A percentile compares a stretch with the other conserved stretches of the same genome.
Evolutionary conservation across 129 eudicot genomes (phyloP).

Genomic region (Flaveria brownii): DNA sequence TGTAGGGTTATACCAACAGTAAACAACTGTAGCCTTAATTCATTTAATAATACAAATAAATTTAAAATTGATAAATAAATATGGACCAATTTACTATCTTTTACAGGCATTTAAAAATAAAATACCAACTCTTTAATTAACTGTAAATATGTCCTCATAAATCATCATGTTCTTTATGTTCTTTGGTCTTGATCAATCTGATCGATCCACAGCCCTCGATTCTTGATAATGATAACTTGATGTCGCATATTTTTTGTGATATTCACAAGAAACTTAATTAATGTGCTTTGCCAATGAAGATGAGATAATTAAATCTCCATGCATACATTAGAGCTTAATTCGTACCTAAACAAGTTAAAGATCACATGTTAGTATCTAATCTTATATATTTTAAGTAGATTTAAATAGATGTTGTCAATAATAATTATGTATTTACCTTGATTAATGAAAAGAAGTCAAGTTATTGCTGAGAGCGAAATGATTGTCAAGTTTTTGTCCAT

Average conservation of each 20-base stretch:
- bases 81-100: constrained; percentile 23
- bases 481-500: constrained; percentile 57
- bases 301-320: constrained; percentile 14
- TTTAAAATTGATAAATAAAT: constrained; percentile 8
- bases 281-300: constrained; percentile 11
- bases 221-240: constrained; percentile 17
- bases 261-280: constrained; percentile 26
- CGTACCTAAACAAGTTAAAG: constrained; percentile 24
- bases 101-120: constrained; percentile 26
- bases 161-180: constrained; percentile 1
- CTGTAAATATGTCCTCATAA: constrained; percentile 25
- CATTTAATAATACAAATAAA: constrained; percentile 17
- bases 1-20: constrained; percentile 36
- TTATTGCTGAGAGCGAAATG: constrained; percentile 59
- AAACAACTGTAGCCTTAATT: constrained; percentile 36
- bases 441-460: constrained; percentile 64
- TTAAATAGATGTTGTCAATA: not conserved
- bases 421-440: not conserved
- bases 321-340: constrained; percentile 26
- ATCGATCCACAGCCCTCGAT: constrained; percentile 18
- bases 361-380: constrained; percentile 6
- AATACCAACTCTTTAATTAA: constrained; percentile 8
- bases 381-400: constrained; percentile 1
- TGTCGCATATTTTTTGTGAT: not conserved
- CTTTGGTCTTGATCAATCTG: constrained; percentile 22